Conservation (phyloP, 257 asterid genomes). For the Verbena officinalis region DNA sequence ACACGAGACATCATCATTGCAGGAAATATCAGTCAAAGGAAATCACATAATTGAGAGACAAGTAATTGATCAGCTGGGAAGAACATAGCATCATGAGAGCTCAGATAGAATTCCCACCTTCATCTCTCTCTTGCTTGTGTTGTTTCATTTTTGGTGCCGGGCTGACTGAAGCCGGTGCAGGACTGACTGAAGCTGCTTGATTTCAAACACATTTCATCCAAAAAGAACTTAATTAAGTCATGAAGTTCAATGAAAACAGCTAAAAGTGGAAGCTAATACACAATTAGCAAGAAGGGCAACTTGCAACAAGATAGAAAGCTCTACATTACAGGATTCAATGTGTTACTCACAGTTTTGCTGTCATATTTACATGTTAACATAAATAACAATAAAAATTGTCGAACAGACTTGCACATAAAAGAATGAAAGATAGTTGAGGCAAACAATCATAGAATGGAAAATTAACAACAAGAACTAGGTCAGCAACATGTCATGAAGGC, state of each 20-base stretch:
- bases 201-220: constrained; percentile 17
- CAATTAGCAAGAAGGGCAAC: constrained; percentile 12
- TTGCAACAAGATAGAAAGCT: constrained; percentile 17
- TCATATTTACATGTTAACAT: constrained; percentile 12
- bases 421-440: constrained; percentile 16
- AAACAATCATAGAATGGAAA: constrained; percentile 1
- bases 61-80: constrained; percentile 7
- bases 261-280: background rate
- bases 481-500: constrained; percentile 13
- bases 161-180: constrained; percentile 43
- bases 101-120: constrained; percentile 51
- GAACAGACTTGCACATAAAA: constrained; percentile 17
- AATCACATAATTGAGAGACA: constrained; percentile 4
- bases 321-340: constrained; percentile 11
- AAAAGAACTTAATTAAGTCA: background rate
- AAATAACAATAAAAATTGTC: background rate
- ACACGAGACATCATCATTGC: background rate
- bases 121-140: constrained; percentile 63
- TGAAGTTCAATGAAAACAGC: constrained; percentile 14
- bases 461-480: background rate
- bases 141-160: constrained; percentile 53
- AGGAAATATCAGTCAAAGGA: constrained; percentile 9
- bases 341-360: constrained; percentile 14
- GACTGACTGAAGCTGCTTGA: constrained; percentile 39
- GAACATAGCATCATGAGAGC: constrained; percentile 24